A percentile compares a stretch with the other conserved stretches of the same genome.
phyloP scores from a whole-genome alignment of 2,329 filamentous ascomycete genomes.

The Curvularia sp. region DNA sequence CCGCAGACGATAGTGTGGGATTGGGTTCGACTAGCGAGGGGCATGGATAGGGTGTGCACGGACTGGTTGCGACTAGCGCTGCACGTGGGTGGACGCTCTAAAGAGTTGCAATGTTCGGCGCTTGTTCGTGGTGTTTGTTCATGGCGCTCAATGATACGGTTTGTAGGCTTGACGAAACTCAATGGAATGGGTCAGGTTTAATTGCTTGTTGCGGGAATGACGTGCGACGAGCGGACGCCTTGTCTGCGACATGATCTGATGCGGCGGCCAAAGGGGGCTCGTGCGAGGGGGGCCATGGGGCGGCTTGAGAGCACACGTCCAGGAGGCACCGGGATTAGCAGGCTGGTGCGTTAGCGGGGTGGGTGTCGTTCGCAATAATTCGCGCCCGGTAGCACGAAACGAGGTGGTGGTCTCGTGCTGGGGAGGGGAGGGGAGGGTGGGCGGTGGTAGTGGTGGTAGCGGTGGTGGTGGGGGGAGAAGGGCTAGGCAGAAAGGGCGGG shows the following conservation, averaged over 20 bases:
- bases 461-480: no score
- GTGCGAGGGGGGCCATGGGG: slow-evolving; percentile 14
- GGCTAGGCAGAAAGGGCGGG: not conserved
- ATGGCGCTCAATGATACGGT: not conserved
- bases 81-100: not conserved
- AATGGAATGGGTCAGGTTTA: slow-evolving; percentile 3
- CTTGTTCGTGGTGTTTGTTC: not conserved
- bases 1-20: not conserved
- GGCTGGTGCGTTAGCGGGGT: slow-evolving; percentile 3
- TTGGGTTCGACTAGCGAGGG: not conserved
- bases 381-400: slow-evolving; percentile 7
- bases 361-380: slow-evolving; percentile 10
- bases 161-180: slow-evolving; percentile 2
- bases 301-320: slow-evolving; percentile 14
- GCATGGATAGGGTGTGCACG: not conserved
- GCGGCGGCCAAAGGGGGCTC: slow-evolving; percentile 15
- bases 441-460: not conserved
- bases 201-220: slow-evolving; percentile 17
- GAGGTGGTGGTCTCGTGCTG: not conserved
- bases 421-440: not conserved
- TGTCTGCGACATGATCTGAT: slow-evolving; percentile 24
- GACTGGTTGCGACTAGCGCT: not conserved
- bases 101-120: not conserved
- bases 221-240: slow-evolving; percentile 15
- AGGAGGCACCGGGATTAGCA: slow-evolving; percentile 7